These are phyloP conservation scores for Pseudopithomyces maydicus DNA, from an alignment of 2,329 filamentous ascomycete genomes.

Conservation along the genomic window DNA sequence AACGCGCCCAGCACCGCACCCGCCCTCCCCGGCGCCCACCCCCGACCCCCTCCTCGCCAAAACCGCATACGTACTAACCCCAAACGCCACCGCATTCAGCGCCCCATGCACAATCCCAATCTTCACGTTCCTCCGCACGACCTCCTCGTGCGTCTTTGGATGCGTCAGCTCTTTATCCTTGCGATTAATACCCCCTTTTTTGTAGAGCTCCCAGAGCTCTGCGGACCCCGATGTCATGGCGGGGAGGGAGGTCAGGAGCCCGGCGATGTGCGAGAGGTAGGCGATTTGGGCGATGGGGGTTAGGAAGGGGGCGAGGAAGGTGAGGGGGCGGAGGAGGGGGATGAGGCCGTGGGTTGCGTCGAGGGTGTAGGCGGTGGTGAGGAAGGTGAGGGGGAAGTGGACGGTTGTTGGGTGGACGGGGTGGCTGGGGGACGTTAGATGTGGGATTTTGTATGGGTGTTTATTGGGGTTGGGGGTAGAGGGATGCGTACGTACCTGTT, in stretches of 20 bases:
- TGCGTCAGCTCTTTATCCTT: not conserved
- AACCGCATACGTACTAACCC: not conserved
- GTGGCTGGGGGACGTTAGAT: not conserved
- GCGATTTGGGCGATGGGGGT: not conserved
- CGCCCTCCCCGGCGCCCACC: not conserved
- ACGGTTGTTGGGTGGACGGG: not conserved
- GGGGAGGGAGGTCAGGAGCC: not conserved
- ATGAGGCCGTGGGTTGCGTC: not conserved
- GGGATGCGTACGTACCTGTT: not conserved
- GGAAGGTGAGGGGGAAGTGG: constrained; percentile 1
- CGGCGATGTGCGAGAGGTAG: not conserved
- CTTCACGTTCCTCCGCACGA: not conserved
- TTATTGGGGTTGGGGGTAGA: not conserved
- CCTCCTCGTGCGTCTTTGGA: not conserved
- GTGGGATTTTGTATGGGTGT: no score
- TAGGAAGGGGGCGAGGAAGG: not conserved
- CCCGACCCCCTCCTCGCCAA: not conserved
- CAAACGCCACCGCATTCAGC: not conserved
- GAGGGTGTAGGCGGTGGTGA: constrained; percentile 1
- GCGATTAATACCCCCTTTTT: not conserved
- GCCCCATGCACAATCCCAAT: not conserved
- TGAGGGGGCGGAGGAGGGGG: not conserved
- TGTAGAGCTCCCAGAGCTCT: not conserved
- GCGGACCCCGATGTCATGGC: not conserved
- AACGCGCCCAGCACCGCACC: not conserved